Conservation (phyloP, 1,284 basidiomycete species). For the Schizophyllum amplum region DNA sequence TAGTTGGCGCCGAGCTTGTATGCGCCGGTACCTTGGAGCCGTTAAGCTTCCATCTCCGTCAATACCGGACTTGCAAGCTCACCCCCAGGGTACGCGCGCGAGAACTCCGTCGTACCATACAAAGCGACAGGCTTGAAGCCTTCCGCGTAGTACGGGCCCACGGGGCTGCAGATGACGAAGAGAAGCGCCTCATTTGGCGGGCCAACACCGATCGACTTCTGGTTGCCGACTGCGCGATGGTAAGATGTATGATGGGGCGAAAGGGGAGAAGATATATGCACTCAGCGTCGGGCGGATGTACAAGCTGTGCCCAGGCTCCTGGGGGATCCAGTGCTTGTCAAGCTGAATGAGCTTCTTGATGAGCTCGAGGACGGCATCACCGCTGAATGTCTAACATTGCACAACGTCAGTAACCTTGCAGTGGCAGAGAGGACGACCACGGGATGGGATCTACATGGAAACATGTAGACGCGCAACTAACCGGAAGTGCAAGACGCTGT, state of each 20-base stretch:
- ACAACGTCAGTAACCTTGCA: background rate
- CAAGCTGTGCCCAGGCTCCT: conserved; percentile 82
- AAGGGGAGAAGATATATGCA: conserved; percentile 24
- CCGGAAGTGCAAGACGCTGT: conserved; percentile 66
- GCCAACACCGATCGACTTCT: conserved; percentile 81
- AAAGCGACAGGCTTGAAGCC: conserved; percentile 96
- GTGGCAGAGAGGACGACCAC: conserved; percentile 2
- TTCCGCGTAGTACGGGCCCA: conserved; percentile 90
- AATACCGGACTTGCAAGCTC: background rate
- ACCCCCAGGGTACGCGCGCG: conserved; percentile 86
- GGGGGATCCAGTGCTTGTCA: conserved; percentile 92
- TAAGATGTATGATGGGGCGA: background rate
- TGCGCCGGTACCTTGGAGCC: conserved; percentile 69
- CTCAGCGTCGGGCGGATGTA: conserved; percentile 84
- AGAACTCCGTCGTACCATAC: conserved; percentile 86
- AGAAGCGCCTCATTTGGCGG: conserved; percentile 87
- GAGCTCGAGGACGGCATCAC: conserved; percentile 70
- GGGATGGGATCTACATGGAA: background rate
- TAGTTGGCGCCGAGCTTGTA: conserved; percentile 93
- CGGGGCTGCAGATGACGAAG: conserved; percentile 91
- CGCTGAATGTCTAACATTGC: conserved; percentile 69
- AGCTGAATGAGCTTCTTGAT: conserved; percentile 86
- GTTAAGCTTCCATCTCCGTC: background rate
- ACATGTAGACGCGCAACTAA: conserved; percentile 26
- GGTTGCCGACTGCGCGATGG: conserved; percentile 70